Base-by-base conservation (phyloP, 345 rosid genomes). In the Eucalyptus erythrocorys region DNA sequence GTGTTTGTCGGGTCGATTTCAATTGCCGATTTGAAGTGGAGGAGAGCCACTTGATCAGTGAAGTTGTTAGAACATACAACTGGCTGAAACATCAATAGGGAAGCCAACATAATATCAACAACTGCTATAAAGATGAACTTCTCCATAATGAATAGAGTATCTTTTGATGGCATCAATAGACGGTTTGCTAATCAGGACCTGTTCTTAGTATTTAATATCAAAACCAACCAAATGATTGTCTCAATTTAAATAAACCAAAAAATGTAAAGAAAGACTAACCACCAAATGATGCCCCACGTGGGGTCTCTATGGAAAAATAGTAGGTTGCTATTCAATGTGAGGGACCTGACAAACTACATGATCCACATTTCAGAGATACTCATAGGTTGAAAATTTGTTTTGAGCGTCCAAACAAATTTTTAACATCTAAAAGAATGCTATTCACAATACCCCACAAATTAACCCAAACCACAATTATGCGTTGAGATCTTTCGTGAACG, bases 141-240 rank as follows among this genome's bases (percentile, higher is more conserved):
- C 40, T 66, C 3, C 79, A 66, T 66, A 66, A 66, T 66, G 79
- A 66, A n/a, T 0, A 13, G 0, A 27, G 17, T 14, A 32, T 13
- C 71, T 61, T 61, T 61, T 6, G 37, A 61, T 61, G 30, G 71
- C 71, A 61, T 61, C 10, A 30, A 30, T 30, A 30, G 10, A 30
- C 0, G 0, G 34, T 61, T 61, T 0, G 1, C 10, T 30, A 13
- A 30, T 61, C 0, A 59, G 32, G 32, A 27, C 4, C 2, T 12
- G 3, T 59, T 59, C 68, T 26, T 59, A 59, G 68, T 27, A 26
- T 26, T 3, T 17, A 51, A 51, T 51, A 51, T 19, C 55, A 51
- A 51, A 51, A 3, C 0, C 4, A 51, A 19, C 24, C 2, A 51
- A 51, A 51, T 7, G 24, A 51, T 51, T 0, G 10, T 51, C 24